These are phyloP conservation scores for Bryoerythrophyllum caledonicum DNA, from an alignment of 225 moss, liverwort and hornwort genomes.

Conservation along the genomic window DNA sequence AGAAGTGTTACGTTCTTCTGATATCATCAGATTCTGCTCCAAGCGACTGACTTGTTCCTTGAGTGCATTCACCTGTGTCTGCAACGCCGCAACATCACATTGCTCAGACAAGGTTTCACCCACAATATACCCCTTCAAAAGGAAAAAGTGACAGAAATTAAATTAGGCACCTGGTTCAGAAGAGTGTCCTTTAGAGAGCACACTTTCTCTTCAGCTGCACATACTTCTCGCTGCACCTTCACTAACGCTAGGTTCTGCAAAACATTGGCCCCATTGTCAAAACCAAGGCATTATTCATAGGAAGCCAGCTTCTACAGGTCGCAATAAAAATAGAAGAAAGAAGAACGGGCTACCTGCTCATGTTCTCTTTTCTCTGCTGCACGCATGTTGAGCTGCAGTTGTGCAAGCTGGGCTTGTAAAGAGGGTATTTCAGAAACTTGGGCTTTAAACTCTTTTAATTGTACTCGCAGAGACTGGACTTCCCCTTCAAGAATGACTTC, in stretches of 20 bases:
- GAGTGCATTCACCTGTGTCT: conserved; percentile 30
- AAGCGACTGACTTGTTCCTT: conserved; percentile 25
- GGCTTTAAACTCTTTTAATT: conserved; percentile 38
- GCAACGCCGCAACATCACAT: conserved; percentile 11
- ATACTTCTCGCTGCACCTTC: conserved; percentile 37
- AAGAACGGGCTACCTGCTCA: conserved; percentile 35
- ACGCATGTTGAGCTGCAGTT: conserved; percentile 32
- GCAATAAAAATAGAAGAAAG: background rate
- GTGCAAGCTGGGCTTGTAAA: conserved; percentile 30
- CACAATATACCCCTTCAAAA: background rate
- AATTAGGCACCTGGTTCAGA: conserved; percentile 35
- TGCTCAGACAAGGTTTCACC: background rate
- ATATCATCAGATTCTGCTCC: conserved; percentile 23
- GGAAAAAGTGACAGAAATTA: background rate
- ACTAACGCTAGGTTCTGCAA: conserved; percentile 47
- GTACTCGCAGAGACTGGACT: conserved; percentile 41
- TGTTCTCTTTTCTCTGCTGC: conserved; percentile 43
- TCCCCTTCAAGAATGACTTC: conserved; percentile 57
- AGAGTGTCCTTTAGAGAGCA: conserved; percentile 39
- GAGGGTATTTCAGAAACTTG: conserved; percentile 31
- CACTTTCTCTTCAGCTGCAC: conserved; percentile 35
- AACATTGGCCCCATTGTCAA: background rate
- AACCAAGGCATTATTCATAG: background rate
- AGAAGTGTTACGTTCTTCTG: conserved; percentile 20
- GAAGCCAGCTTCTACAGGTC: background rate